Base-by-base conservation (phyloP, 2,329 filamentous ascomycete genomes). In the Hysterium pulicare region DNA sequence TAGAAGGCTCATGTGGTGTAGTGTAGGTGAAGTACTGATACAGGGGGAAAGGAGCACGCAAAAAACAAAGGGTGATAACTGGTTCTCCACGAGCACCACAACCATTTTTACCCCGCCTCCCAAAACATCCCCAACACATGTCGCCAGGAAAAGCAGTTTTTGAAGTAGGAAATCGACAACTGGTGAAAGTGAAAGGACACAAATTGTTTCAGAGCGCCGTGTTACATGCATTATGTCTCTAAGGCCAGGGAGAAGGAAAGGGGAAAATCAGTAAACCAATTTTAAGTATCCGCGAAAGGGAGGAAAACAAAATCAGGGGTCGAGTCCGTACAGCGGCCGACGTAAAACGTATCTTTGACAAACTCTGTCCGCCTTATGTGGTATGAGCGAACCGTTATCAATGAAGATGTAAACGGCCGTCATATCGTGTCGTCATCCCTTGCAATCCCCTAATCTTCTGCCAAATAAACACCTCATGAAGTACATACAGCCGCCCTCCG, bases 401-500 rank as follows among this genome's bases (percentile, higher is more conserved):
- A 8, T 11, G 15, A 19, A 30, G 13, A 19, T 33, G 17, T 13
- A 24, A 39, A 28, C 37, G 37, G 37, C 37, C 47, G 35, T 39
- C 44, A 26, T 23, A 32, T 42, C 31, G 37, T 47, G 39, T 50
- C 47, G 33, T 49, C 48, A 50, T 52, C 40, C 51, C 40, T 6
- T 20, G 45, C 40, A 43, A 31, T 42, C 41, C 26, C 40, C 46
- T 41, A 41, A 42, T 42, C 44, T 45, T 22, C 20, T 35, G 41
- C 48, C 46, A 22, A 45, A 28, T 8, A 48, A 62, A 65, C 58
- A 63, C 57, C 58, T 39, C 53, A 42, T 55, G 54, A 48, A 53
- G 48, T 59, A 59, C 51, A 64, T 64, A 63, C 55, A 66, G 61
- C 63, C 61, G 51, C 64, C 65, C 34, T 32, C 58, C 62, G 41